Evolutionary conservation across 2,329 filamentous ascomycete genomes (phyloP), one percentile per base, ranked within the genome.

Genomic region (Lanzia echinophila): DNA sequence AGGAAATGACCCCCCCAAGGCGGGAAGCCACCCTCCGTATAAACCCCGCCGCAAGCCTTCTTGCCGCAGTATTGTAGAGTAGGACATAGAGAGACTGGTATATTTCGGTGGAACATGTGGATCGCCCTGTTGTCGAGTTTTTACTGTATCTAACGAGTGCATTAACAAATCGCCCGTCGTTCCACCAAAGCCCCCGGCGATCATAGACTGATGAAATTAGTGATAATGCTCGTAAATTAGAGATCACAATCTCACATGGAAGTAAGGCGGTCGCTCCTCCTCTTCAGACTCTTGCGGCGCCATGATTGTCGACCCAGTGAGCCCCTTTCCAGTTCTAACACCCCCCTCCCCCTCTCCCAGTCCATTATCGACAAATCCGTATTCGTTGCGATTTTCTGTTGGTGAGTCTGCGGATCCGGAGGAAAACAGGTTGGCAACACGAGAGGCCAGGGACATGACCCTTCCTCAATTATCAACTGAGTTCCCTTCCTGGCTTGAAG

Each of bases 71-170:
- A 99, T 99, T 39, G 87, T 97, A 68, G 87, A 82, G 73, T 97
- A 99, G 3, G 92, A 94, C 55, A 87, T 88, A 38, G 87, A 88
- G 70, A 97, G 84, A 15, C 90, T 92, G 11, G 87, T 86, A 73
- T 99, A 99, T 72, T 88, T 95, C 1, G 94, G 87, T 20, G 94
- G 94, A 57, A 96, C 81, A 68, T 94, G 87, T 43, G 92, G 91
- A 67, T 97, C 94, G 66, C 92, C 94, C 72, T 99, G 94, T 70
- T 99, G 95, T 63, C 94, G 83, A 45, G 94, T 99, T 74, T 99
- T 99, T 65, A 99, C 94, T 1, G 94, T 99, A 71, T 99, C 94
- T 67, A 99, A 81, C 44, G 92, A 97, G 74, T 99, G 94, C 94
- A 99, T 99, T 62, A 99, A 76, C 80, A 99, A 87, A 71, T 99